Percentiles rank a stretch among this genome's conserved stretches.
These are phyloP conservation scores for Trichoderma oligosporum DNA, from an alignment of 2,329 filamentous ascomycete species.

Conservation along the genomic window DNA sequence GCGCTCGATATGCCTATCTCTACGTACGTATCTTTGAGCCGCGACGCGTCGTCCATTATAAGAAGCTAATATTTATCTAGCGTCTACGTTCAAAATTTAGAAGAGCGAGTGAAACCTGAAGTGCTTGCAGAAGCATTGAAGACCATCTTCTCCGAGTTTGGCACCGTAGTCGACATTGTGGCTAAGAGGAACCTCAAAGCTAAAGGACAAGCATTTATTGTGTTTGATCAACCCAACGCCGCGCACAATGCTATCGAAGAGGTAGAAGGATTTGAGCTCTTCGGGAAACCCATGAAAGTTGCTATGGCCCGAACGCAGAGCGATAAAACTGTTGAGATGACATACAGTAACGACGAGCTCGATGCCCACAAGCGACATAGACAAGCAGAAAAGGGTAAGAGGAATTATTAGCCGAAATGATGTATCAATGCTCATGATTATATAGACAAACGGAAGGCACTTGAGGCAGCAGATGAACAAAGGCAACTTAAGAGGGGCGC, in stretches of 20 bases:
- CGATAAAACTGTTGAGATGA: conserved; percentile 77
- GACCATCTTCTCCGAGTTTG: conserved; percentile 84
- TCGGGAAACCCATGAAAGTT: conserved; percentile 84
- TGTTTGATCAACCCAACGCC: conserved; percentile 79
- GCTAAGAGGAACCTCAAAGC: conserved; percentile 87
- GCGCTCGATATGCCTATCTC: conserved; percentile 44
- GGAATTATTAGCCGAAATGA: not conserved
- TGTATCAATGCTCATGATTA: not conserved
- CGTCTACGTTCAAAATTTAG: conserved; percentile 76
- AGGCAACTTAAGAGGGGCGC: conserved; percentile 66
- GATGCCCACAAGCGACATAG: conserved; percentile 82
- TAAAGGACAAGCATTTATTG: conserved; percentile 93
- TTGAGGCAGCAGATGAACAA: conserved; percentile 73
- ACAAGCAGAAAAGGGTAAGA: conserved; percentile 81
- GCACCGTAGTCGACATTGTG: conserved; percentile 76
- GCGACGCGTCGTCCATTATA: conserved; percentile 50
- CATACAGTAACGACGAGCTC: conserved; percentile 74
- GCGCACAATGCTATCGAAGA: conserved; percentile 80
- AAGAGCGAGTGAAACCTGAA: conserved; percentile 85
- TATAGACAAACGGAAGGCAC: conserved; percentile 71
- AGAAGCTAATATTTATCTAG: conserved; percentile 43
- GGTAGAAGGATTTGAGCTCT: conserved; percentile 86
- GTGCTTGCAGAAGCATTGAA: conserved; percentile 67
- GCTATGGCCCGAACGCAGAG: conserved; percentile 78
- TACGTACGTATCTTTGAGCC: conserved; percentile 74